phyloP scores from a whole-genome alignment of 306 rosid species.

The Clitoria ternatea region DNA sequence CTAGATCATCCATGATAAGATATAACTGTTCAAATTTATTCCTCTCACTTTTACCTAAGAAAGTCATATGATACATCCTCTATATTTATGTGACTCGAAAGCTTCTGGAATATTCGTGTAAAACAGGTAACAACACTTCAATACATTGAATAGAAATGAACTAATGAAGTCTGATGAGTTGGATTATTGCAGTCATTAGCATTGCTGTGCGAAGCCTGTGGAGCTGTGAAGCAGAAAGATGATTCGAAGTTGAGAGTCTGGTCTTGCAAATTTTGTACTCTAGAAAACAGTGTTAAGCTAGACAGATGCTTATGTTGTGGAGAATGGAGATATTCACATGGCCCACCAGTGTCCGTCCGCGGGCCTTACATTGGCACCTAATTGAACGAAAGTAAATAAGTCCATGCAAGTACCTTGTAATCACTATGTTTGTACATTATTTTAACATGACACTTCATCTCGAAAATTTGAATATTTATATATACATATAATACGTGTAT shows the following conservation, averaged over 20 bases:
- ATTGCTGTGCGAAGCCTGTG: constrained; percentile 44
- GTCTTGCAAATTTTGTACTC: constrained; percentile 62
- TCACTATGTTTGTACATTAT: not conserved
- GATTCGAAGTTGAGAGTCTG: constrained; percentile 34
- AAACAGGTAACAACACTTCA: not conserved
- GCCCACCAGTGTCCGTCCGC: constrained; percentile 33
- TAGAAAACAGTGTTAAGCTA: constrained; percentile 36
- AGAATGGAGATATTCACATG: constrained; percentile 56
- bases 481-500: too few relatives aligned
- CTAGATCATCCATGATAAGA: too few relatives aligned
- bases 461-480: too few relatives aligned
- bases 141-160: not conserved
- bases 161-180: not conserved
- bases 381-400: not conserved
- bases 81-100: not conserved
- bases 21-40: too few relatives aligned
- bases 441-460: not conserved
- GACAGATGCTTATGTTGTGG: constrained; percentile 60
- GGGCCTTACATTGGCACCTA: constrained; percentile 42
- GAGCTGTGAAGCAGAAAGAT: constrained; percentile 20
- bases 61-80: too few relatives aligned
- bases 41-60: too few relatives aligned
- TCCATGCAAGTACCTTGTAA: not conserved
- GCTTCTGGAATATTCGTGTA: not conserved
- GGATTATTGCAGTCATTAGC: constrained; percentile 37